phyloP scores from a whole-genome alignment of 805 yeast genomes.

The Starmera dryadoides region DNA sequence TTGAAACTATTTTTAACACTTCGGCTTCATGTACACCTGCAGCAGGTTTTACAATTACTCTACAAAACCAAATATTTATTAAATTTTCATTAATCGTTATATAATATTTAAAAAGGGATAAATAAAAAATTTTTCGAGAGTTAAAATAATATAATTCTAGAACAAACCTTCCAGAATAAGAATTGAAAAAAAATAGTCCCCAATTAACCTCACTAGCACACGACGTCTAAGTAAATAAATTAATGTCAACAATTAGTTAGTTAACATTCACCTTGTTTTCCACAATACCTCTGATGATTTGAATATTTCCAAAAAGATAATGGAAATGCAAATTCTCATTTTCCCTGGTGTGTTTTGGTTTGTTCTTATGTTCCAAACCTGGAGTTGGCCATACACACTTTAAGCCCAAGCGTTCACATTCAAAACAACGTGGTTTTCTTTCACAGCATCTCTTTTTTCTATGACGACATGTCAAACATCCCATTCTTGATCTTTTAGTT shows the following conservation, averaged over 20 bases:
- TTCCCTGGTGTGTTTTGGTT: slow-evolving; percentile 41
- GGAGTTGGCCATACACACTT: slow-evolving; percentile 71
- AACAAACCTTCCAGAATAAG: too few species aligned
- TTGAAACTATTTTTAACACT: too few species aligned
- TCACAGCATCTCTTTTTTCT: slow-evolving; percentile 79
- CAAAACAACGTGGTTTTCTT: slow-evolving; percentile 55
- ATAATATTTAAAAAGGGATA: too few species aligned
- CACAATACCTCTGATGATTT: slow-evolving; percentile 56
- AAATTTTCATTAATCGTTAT: too few species aligned
- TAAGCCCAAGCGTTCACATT: slow-evolving; percentile 58
- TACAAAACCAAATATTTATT: too few species aligned
- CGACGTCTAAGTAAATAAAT: too few species aligned
- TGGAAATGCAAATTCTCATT: slow-evolving; percentile 49
- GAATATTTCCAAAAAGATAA: slow-evolving; percentile 49
- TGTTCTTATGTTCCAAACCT: slow-evolving; percentile 39
- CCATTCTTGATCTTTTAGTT: slow-evolving; percentile 47
- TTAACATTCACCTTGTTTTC: slow-evolving; percentile 29
- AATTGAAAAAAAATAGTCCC: too few species aligned
- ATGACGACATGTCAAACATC: slow-evolving; percentile 72
- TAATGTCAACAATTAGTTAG: not conserved
- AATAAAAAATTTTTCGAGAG: too few species aligned
- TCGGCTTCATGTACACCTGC: too few species aligned
- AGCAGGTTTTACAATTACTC: too few species aligned
- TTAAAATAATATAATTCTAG: too few species aligned
- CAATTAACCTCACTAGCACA: too few species aligned